Evolutionary conservation across 805 yeast genomes (phyloP).

Genomic region (Nakazawaea sp.): DNA sequence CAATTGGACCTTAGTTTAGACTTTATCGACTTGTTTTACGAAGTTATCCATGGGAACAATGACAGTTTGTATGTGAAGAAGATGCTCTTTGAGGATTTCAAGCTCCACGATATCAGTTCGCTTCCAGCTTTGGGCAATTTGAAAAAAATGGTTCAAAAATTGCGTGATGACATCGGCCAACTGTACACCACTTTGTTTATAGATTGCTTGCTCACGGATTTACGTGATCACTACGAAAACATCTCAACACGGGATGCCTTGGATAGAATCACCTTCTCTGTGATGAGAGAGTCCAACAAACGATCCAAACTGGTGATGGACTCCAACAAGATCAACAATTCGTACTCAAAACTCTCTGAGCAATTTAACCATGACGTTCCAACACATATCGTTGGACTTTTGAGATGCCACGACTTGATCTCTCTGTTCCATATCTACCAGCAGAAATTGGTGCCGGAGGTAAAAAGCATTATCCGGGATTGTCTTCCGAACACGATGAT

Average conservation of each 20-base stretch:
- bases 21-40: constrained; percentile 49
- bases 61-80: constrained; percentile 2
- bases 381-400: constrained; percentile 46
- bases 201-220: constrained; percentile 50
- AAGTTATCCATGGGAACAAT: constrained; percentile 48
- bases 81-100: background rate
- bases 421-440: constrained; percentile 60
- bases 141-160: constrained; percentile 42
- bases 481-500: constrained; percentile 48
- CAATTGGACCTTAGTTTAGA: constrained; percentile 50
- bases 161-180: constrained; percentile 62
- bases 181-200: constrained; percentile 57
- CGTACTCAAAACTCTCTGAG: constrained; percentile 31
- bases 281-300: constrained; percentile 11
- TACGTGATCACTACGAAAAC: constrained; percentile 48
- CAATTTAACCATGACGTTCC: constrained; percentile 36
- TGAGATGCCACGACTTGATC: constrained; percentile 53
- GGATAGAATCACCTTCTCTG: constrained; percentile 31
- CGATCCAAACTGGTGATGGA: constrained; percentile 19
- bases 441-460: constrained; percentile 60
- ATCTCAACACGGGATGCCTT: constrained; percentile 44
- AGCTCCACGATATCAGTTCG: constrained; percentile 29
- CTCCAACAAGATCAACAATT: constrained; percentile 23
- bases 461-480: constrained; percentile 63
- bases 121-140: constrained; percentile 46